These are phyloP conservation scores for Ganoderma resinaceum DNA, from an alignment of 1,284 basidiomycete genomes.

Conservation along the genomic window DNA sequence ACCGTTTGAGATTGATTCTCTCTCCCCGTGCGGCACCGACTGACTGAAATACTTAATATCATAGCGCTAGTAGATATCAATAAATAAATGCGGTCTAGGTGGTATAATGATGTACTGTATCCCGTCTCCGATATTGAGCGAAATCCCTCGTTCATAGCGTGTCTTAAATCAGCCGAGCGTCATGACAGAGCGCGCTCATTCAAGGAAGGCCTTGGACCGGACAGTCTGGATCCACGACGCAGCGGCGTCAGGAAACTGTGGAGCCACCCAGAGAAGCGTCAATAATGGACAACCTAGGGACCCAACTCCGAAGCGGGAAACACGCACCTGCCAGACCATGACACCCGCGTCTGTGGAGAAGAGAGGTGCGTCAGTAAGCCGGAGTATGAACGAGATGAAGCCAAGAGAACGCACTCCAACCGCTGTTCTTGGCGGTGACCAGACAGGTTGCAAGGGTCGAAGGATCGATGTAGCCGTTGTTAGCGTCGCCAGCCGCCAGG, in stretches of 20 bases:
- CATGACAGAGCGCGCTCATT: slow-evolving; percentile 25
- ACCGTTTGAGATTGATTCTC: too few species aligned
- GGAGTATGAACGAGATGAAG: slow-evolving; percentile 5
- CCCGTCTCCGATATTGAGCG: background rate
- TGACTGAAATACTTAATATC: background rate
- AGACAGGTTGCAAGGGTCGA: slow-evolving; percentile 62
- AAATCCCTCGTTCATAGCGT: background rate
- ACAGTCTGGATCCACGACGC: slow-evolving; percentile 58
- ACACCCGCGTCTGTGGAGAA: slow-evolving; percentile 55
- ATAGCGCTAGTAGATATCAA: background rate
- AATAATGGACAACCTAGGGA: slow-evolving; percentile 8
- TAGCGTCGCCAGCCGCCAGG: slow-evolving; percentile 52
- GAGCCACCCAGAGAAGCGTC: slow-evolving; percentile 17
- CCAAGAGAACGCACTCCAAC: slow-evolving; percentile 57
- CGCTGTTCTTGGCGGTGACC: slow-evolving; percentile 55
- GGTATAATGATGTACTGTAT: background rate
- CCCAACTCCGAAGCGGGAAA: background rate
- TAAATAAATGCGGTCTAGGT: background rate
- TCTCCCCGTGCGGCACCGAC: background rate
- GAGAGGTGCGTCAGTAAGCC: slow-evolving; percentile 4
- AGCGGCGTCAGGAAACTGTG: slow-evolving; percentile 51
- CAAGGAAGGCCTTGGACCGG: slow-evolving; percentile 50
- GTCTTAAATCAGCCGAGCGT: background rate
- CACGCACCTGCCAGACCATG: slow-evolving; percentile 43
- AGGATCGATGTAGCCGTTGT: slow-evolving; percentile 63